phyloP scores from a whole-genome alignment of 2,329 filamentous ascomycete species.

The Fusarium mundagurra region DNA sequence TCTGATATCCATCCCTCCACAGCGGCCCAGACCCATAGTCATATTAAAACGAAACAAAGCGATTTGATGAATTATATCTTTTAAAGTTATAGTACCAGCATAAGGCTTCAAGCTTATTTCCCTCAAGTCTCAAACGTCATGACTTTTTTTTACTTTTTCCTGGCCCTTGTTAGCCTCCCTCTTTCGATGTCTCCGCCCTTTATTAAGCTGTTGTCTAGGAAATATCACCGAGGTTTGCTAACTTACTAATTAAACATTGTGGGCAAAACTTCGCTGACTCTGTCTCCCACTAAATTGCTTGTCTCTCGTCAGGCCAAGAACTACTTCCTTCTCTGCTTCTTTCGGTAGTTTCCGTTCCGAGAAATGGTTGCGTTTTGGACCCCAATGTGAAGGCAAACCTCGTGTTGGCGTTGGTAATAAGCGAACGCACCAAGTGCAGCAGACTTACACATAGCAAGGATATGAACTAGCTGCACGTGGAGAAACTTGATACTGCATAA shows the following conservation, averaged over 20 bases:
- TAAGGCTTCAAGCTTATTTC: constrained; percentile 28
- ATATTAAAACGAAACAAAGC: constrained; percentile 11
- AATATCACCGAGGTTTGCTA: background rate
- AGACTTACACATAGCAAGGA: background rate
- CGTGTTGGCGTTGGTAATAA: background rate
- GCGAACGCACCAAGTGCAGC: background rate
- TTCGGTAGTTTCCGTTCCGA: constrained; percentile 30
- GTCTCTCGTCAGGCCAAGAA: constrained; percentile 4
- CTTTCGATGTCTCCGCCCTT: constrained; percentile 3
- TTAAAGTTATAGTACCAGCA: constrained; percentile 12
- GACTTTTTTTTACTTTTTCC: constrained; percentile 21
- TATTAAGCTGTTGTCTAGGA: background rate
- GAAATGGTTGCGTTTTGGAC: background rate
- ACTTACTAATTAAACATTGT: background rate
- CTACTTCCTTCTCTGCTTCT: background rate
- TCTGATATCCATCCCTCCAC: constrained; percentile 11
- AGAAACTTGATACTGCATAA: background rate
- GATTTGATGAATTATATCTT: constrained; percentile 2
- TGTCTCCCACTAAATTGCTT: constrained; percentile 1
- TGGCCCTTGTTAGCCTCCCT: background rate
- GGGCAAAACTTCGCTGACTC: background rate
- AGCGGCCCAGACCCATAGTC: background rate
- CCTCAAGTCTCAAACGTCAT: constrained; percentile 27
- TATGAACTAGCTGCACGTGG: constrained; percentile 3
- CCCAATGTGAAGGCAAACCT: background rate